phyloP scores from a whole-genome alignment of 352 stramenopile genomes.

The Globisporangium spiculum region DNA sequence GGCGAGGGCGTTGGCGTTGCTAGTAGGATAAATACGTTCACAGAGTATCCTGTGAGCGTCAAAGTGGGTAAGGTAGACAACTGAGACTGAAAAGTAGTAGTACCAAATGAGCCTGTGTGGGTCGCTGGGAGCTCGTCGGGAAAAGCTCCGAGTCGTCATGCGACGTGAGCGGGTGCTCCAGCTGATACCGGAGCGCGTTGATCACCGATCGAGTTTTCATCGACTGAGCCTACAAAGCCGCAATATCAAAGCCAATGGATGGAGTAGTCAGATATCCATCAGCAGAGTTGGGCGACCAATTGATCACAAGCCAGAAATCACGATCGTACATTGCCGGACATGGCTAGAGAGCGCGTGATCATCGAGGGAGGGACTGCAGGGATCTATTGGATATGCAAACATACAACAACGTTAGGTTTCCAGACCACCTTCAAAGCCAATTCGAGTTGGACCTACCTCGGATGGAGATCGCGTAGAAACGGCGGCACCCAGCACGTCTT shows the following conservation, averaged over 20 bases:
- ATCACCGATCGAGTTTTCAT: conserved; percentile 57
- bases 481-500: conserved; percentile 41
- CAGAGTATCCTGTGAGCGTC: neutral
- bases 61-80: neutral
- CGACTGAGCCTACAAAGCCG: conserved; percentile 16
- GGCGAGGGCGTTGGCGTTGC: conserved; percentile 50
- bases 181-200: conserved; percentile 72
- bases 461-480: conserved; percentile 14
- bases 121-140: conserved; percentile 39
- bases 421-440: too few relatives aligned
- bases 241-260: conserved; percentile 7
- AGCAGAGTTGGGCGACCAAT: neutral
- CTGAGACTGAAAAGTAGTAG: neutral
- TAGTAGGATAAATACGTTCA: conserved; percentile 10
- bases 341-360: conserved; percentile 48
- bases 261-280: neutral
- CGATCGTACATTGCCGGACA: conserved; percentile 21
- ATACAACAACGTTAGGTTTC: neutral
- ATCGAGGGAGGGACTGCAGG: conserved; percentile 51
- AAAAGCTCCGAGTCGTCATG: conserved; percentile 69
- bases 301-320: neutral
- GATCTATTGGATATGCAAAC: conserved; percentile 18
- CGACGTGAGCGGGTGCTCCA: conserved; percentile 75
- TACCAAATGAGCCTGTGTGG: conserved; percentile 55
- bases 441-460: conserved; percentile 26